Conservation (phyloP, 306 rosid genomes). For the Lathyrus tuberosus region DNA sequence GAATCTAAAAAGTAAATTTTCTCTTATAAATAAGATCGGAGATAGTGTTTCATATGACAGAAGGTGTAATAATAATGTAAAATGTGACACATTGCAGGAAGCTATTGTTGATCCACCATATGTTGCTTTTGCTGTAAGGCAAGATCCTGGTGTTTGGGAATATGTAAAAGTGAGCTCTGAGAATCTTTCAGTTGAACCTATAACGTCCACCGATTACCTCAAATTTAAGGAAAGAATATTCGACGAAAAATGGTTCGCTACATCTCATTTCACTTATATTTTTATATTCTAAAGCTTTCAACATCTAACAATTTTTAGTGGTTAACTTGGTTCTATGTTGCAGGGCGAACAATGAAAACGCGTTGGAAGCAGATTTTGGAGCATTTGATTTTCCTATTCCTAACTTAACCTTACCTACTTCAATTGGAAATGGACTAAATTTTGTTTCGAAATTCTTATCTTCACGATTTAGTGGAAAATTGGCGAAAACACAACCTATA, state of each 20-base stretch:
- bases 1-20: too few relatives aligned
- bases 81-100: constrained; percentile 53
- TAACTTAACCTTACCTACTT: constrained; percentile 66
- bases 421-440: constrained; percentile 79
- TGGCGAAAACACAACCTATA: constrained; percentile 69
- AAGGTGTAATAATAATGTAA: too few relatives aligned
- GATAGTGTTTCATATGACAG: too few relatives aligned
- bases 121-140: constrained; percentile 81
- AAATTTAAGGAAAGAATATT: constrained; percentile 66
- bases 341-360: constrained; percentile 84
- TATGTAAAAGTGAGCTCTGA: constrained; percentile 63
- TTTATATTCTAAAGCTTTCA: background rate
- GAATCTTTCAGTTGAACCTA: constrained; percentile 66
- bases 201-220: constrained; percentile 66
- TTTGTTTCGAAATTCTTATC: constrained; percentile 68
- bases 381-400: constrained; percentile 76
- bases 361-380: constrained; percentile 85
- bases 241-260: constrained; percentile 64
- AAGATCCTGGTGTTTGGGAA: constrained; percentile 85
- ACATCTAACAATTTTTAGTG: background rate
- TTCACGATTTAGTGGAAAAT: constrained; percentile 54
- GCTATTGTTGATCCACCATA: constrained; percentile 79
- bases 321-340: constrained; percentile 29
- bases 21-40: too few relatives aligned
- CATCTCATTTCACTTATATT: background rate